Conservation (phyloP, 352 stramenopile species). For the Nothophytophthora sp. region DNA sequence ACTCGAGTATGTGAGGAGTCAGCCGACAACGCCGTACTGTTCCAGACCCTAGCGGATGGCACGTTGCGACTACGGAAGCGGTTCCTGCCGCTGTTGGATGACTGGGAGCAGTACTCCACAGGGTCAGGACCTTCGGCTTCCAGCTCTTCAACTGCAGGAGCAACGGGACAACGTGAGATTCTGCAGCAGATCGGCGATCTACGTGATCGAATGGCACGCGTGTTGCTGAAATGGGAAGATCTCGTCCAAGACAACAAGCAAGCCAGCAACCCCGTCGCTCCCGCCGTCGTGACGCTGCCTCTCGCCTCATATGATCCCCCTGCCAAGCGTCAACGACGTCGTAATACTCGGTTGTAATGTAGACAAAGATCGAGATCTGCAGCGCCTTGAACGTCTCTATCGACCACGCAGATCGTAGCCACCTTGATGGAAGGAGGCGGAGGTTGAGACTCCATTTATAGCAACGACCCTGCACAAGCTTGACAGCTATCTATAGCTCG, state of each 20-base stretch:
- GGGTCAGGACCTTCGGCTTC: conserved; percentile 2
- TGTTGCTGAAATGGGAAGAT: conserved; percentile 43
- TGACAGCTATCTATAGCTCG: too few species aligned
- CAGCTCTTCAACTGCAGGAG: conserved; percentile 1
- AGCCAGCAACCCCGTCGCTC: background rate
- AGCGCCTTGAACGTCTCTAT: too few species aligned
- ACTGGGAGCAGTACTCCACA: conserved; percentile 54
- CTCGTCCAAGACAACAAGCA: conserved; percentile 25
- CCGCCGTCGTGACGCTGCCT: conserved; percentile 31
- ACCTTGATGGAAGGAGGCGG: conserved; percentile 14
- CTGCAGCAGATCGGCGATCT: conserved; percentile 28
- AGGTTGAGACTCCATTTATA: conserved; percentile 3
- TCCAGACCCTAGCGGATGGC: conserved; percentile 47
- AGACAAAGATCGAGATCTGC: too few species aligned
- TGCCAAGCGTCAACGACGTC: conserved; percentile 19
- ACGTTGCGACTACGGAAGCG: conserved; percentile 68
- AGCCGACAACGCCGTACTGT: conserved; percentile 70
- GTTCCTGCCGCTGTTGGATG: conserved; percentile 62
- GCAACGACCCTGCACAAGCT: too few species aligned
- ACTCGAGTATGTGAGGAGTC: conserved; percentile 60
- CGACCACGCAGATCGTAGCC: conserved; percentile 6
- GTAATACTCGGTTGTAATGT: too few species aligned
- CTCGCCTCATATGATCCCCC: conserved; percentile 29
- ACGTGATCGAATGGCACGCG: conserved; percentile 31
- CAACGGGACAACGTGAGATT: conserved; percentile 26